These are phyloP conservation scores for Euphrasia confusa DNA, from an alignment of 257 asterid species.

Conservation along the genomic window DNA sequence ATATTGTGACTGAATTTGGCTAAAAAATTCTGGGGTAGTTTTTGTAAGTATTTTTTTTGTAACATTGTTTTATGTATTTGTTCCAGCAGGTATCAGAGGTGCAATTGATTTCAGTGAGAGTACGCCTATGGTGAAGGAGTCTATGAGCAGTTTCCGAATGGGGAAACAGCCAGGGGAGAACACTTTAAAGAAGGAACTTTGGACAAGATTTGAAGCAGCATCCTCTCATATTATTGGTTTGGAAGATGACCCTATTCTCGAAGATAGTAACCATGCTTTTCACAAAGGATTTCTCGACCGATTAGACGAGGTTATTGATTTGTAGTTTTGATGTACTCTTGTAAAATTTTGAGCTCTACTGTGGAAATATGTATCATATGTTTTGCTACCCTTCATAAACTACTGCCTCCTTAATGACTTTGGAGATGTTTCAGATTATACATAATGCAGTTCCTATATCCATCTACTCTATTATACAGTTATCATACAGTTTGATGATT, in stretches of 20 bases:
- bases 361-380: constrained; percentile 11
- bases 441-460: not conserved
- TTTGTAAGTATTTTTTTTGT: not conserved
- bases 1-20: not conserved
- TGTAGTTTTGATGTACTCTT: constrained; percentile 1
- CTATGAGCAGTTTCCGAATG: constrained; percentile 33
- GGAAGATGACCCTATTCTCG: constrained; percentile 23
- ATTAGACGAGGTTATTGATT: constrained; percentile 65
- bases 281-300: constrained; percentile 69
- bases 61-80: constrained; percentile 1
- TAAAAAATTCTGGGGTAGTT: not conserved
- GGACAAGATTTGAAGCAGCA: constrained; percentile 89
- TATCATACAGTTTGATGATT: no score
- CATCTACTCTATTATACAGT: no score
- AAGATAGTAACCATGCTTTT: constrained; percentile 19
- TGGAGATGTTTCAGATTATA: constrained; percentile 8
- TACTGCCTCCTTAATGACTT: not conserved
- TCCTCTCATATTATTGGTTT: constrained; percentile 39
- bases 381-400: constrained; percentile 4
- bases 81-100: constrained; percentile 31
- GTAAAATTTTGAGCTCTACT: constrained; percentile 17
- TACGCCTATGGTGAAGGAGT: constrained; percentile 66
- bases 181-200: constrained; percentile 90
- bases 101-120: constrained; percentile 37
- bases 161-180: constrained; percentile 90